Base-by-base conservation (phyloP, 768 basidiomycete species). In the Boletales sp. region DNA sequence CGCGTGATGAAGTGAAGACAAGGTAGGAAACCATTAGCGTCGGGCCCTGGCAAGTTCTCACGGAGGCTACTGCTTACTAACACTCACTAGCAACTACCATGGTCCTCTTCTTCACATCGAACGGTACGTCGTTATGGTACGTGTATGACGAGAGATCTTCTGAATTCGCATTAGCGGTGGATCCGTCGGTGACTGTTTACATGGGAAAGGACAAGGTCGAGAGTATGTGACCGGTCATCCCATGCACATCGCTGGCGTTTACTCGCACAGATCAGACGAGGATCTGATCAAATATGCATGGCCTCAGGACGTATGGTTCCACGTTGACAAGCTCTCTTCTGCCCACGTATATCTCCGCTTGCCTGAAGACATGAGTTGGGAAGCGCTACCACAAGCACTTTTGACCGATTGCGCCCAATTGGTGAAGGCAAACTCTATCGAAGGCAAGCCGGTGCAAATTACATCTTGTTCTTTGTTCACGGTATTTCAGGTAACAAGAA, bases 201-300 rank as follows among this genome's bases (percentile, higher is more conserved):
- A 97, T 97, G 94, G 94, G 95, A 27, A 84, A 83, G 65, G 95
- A 99, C 78, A 98, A 99, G 72, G 86, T 93, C 52, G 91, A 97
- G 74, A 93, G 90, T 93, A 60, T 62, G 86, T 74, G 12, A 27
- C 15, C 18, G 2, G 35, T 41, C 34, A 17, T 31, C n/a, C 8
- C 19, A 15, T n/a, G 31, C 40, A 7, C 42, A 18, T 24, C 27
- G 9, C 49, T 48, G 48, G 49, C 42, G 14, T 41, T 67, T 50
- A 69, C 51, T 31, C 56, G 48, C 43, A 45, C 50, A 60, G 55
- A 52, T 52, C 66, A 98, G 95, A 99, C 72, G 95, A 98, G 67
- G 94, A 97, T 43, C 72, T 98, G 43, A 92, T 98, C 60, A 89
- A 83, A 69, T 97, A 92, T 60, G 94, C 88, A 8, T 87, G 86